Conservation (phyloP, 768 basidiomycete species). For the Lentinula detonsa region DNA sequence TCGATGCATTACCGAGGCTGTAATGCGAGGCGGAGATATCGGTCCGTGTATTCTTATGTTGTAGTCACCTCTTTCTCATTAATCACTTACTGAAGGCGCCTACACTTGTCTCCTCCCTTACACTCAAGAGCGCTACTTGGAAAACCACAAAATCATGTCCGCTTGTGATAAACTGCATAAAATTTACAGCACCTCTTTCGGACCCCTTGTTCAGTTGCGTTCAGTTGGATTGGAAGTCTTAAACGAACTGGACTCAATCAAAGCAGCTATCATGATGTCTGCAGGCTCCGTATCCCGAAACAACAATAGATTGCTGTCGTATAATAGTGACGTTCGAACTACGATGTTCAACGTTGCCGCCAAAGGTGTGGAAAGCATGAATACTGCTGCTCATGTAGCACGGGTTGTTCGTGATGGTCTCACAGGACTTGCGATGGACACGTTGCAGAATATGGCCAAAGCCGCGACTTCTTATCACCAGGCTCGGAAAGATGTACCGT, state of each 20-base stretch:
- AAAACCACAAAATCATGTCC: constrained; percentile 82
- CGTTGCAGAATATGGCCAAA: constrained; percentile 23
- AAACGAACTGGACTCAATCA: constrained; percentile 82
- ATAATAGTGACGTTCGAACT: constrained; percentile 3
- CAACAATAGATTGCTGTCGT: constrained; percentile 10
- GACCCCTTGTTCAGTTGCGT: constrained; percentile 79
- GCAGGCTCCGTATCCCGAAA: constrained; percentile 47
- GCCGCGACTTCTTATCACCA: neutral
- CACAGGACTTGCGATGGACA: constrained; percentile 20
- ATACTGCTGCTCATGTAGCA: constrained; percentile 25
- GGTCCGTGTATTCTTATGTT: constrained; percentile 39
- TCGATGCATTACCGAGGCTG: constrained; percentile 51
- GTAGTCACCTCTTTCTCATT: neutral
- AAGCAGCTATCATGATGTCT: constrained; percentile 76
- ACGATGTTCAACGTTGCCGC: constrained; percentile 32
- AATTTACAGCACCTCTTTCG: constrained; percentile 63
- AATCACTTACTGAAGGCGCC: constrained; percentile 42
- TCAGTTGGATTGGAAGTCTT: constrained; percentile 85
- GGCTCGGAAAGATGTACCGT: neutral
- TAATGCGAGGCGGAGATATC: constrained; percentile 71
- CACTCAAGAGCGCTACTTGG: constrained; percentile 73
- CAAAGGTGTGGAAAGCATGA: constrained; percentile 39
- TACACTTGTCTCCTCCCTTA: constrained; percentile 73
- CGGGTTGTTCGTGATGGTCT: constrained; percentile 21
- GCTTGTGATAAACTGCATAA: constrained; percentile 89